Percentiles rank a stretch among this genome's conserved stretches.
Evolutionary conservation across 73 alveolate species (phyloP).

Genomic region (Paramecium pentaurelia): DNA sequence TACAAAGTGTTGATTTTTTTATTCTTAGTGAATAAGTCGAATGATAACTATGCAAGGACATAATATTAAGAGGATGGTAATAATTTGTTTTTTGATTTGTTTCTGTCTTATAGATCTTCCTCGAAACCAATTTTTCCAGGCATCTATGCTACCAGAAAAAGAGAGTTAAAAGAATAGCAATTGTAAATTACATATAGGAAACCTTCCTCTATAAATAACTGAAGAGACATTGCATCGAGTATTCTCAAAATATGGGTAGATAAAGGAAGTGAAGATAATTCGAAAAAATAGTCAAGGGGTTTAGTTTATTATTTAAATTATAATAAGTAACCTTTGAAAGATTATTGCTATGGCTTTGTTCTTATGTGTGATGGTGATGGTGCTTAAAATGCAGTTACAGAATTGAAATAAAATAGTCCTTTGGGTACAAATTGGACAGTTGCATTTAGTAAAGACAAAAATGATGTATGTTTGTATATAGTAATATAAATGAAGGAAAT

Average conservation of each 20-base stretch:
- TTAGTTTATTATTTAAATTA: not conserved
- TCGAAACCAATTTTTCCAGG: not conserved
- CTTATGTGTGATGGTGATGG: constrained; percentile 37
- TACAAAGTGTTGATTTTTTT: not conserved
- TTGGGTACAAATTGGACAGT: constrained; percentile 1
- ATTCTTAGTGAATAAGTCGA: not conserved
- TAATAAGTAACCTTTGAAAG: constrained; percentile 19
- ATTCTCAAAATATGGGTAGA: not conserved
- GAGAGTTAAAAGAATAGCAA: not conserved
- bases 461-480: not conserved
- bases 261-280: constrained; percentile 14
- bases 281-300: constrained; percentile 35
- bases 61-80: not conserved
- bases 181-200: constrained; percentile 15
- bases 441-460: constrained; percentile 17
- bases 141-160: not conserved
- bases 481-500: not conserved
- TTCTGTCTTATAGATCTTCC: not conserved
- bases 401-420: not conserved
- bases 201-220: constrained; percentile 1
- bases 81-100: not conserved
- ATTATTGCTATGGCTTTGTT: constrained; percentile 31
- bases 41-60: not conserved
- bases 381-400: not conserved
- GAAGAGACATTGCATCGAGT: constrained; percentile 2